A percentile compares a stretch with the other conserved stretches of the same genome.
Evolutionary conservation across 345 rosid genomes (phyloP).

Genomic region (Melaleuca quinquenervia): DNA sequence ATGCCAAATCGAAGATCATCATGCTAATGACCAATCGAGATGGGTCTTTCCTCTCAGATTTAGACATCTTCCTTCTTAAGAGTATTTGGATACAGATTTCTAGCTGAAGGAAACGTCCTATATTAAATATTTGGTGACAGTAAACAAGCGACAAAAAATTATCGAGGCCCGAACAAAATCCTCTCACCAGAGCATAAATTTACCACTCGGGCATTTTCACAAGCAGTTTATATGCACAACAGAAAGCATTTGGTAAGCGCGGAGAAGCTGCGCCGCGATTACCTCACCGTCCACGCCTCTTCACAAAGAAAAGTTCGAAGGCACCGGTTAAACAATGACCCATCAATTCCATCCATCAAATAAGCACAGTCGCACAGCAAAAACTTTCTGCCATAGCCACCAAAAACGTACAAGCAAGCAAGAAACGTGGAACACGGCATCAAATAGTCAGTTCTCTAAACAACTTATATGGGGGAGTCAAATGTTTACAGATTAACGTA

Average conservation of each 20-base stretch:
- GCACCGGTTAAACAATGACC: not conserved
- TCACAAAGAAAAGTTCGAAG: not conserved
- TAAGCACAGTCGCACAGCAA: not conserved
- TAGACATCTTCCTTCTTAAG: not conserved
- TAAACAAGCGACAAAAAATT: not conserved
- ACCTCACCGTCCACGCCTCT: not conserved
- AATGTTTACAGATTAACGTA: not conserved
- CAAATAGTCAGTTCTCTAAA: not conserved
- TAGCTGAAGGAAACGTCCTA: not conserved
- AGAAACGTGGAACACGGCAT: not conserved
- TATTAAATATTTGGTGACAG: not conserved
- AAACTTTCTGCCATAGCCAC: not conserved
- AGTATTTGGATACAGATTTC: not conserved
- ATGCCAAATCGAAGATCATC: not conserved
- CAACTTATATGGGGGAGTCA: not conserved
- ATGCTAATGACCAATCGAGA: not conserved
- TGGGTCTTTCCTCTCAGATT: not conserved
- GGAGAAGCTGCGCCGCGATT: not conserved
- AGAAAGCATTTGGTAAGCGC: not conserved
- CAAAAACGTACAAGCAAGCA: not conserved
- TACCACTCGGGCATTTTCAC: not conserved
- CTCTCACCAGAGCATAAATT: not conserved
- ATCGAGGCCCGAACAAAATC: not conserved
- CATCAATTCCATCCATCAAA: not conserved
- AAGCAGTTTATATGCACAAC: not conserved